A percentile compares a stretch with the other conserved stretches of the same genome.
Conservation (phyloP, 1,284 basidiomycete species). For the Leccinum cinnamomeum region DNA sequence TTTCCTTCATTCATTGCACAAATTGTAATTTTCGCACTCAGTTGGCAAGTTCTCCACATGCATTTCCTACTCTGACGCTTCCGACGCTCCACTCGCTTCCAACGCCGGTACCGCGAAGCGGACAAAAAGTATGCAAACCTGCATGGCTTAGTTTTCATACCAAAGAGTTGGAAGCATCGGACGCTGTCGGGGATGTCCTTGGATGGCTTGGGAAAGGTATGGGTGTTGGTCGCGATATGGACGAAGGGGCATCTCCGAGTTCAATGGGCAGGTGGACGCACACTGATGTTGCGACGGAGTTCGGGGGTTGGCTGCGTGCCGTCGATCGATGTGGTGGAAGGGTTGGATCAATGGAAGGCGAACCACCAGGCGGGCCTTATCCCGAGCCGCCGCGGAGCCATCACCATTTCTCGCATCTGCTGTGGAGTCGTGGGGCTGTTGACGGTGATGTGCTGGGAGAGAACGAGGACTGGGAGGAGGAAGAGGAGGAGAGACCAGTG, state of each 20-base stretch:
- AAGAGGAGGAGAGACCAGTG: slow-evolving; percentile 5
- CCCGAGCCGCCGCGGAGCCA: slow-evolving; percentile 45
- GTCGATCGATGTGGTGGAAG: slow-evolving; percentile 16
- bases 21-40: slow-evolving; percentile 51
- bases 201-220: slow-evolving; percentile 49
- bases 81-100: slow-evolving; percentile 79
- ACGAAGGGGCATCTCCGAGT: slow-evolving; percentile 26
- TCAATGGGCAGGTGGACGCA: slow-evolving; percentile 52
- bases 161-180: slow-evolving; percentile 56
- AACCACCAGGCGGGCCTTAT: not conserved
- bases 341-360: slow-evolving; percentile 28
- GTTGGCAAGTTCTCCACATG: slow-evolving; percentile 72
- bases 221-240: slow-evolving; percentile 17
- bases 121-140: slow-evolving; percentile 81
- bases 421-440: slow-evolving; percentile 40
- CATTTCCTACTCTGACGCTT: slow-evolving; percentile 78
- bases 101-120: slow-evolving; percentile 73
- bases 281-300: slow-evolving; percentile 52
- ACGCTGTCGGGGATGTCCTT: slow-evolving; percentile 54
- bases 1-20: not conserved
- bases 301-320: slow-evolving; percentile 60
- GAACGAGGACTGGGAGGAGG: slow-evolving; percentile 14
- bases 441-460: slow-evolving; percentile 30
- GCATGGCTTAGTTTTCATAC: slow-evolving; percentile 63
- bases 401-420: slow-evolving; percentile 53